phyloP scores from a whole-genome alignment of 257 asterid species.

The Scutellaria baicalensis region DNA sequence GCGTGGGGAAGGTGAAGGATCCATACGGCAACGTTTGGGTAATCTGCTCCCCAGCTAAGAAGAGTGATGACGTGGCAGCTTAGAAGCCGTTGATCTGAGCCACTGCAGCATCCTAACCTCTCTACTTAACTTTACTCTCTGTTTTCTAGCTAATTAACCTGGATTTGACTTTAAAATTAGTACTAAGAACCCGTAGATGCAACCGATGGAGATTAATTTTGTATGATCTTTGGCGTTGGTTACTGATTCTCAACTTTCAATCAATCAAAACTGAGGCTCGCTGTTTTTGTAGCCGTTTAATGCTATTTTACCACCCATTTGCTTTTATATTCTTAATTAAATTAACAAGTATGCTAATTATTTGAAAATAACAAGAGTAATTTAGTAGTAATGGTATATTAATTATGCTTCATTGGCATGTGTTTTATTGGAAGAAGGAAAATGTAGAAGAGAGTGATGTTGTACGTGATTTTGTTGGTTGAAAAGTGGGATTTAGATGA shows the following conservation, averaged over 20 bases:
- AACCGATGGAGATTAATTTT: not conserved
- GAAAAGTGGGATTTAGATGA: too few species aligned
- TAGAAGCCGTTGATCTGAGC: conserved; percentile 14
- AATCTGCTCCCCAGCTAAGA: conserved; percentile 33
- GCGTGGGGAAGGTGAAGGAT: conserved; percentile 54
- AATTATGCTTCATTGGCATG: too few species aligned
- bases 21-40: conserved; percentile 65
- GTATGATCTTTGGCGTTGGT: not conserved
- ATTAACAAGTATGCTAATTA: too few species aligned
- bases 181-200: not conserved
- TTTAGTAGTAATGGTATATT: too few species aligned
- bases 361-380: too few species aligned
- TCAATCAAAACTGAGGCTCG: not conserved
- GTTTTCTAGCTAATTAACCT: not conserved
- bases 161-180: not conserved
- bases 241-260: not conserved
- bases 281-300: too few species aligned
- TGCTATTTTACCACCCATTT: too few species aligned
- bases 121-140: not conserved
- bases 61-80: conserved; percentile 33
- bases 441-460: too few species aligned
- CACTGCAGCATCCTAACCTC: not conserved
- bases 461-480: too few species aligned
- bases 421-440: too few species aligned
- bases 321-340: too few species aligned